Conservation (phyloP, 345 rosid species). For the Bruguiera gymnorhiza region DNA sequence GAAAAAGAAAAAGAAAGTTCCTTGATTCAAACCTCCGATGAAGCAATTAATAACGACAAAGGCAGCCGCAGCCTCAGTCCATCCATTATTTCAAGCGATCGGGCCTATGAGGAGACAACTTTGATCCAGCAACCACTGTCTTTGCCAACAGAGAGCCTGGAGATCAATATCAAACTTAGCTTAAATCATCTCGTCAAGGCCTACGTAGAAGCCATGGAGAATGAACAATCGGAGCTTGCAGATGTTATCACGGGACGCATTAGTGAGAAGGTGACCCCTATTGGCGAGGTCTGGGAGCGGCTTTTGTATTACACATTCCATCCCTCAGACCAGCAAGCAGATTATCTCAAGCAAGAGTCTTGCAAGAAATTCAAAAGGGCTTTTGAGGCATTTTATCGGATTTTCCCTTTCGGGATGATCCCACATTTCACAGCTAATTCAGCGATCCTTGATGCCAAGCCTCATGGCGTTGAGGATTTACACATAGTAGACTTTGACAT, state of each 20-base stretch:
- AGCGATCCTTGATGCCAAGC: constrained; percentile 20
- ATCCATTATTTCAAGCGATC: not conserved
- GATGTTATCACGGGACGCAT: constrained; percentile 20
- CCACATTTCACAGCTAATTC: constrained; percentile 30
- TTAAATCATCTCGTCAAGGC: constrained; percentile 16
- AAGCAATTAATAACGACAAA: too few relatives aligned
- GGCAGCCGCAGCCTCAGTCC: too few relatives aligned
- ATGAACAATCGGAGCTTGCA: constrained; percentile 14
- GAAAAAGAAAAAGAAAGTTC: not conserved
- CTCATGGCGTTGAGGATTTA: constrained; percentile 12
- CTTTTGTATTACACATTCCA: constrained; percentile 18
- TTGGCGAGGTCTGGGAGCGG: constrained; percentile 13
- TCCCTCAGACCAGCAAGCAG: constrained; percentile 11
- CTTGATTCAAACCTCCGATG: too few relatives aligned
- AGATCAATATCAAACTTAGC: constrained; percentile 3
- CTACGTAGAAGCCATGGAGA: constrained; percentile 21
- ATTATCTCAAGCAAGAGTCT: constrained; percentile 22
- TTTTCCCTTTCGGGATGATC: constrained; percentile 21
- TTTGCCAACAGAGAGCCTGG: constrained; percentile 14
- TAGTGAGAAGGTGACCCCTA: constrained; percentile 20
- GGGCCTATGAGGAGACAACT: not conserved
- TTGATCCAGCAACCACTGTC: not conserved
- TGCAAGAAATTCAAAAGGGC: constrained; percentile 11
- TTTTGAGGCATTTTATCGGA: constrained; percentile 17
- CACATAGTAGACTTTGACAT: constrained; percentile 31